phyloP scores from a whole-genome alignment of 1,139 yeast genomes.

The Hemisphaericaspora subhashii region DNA sequence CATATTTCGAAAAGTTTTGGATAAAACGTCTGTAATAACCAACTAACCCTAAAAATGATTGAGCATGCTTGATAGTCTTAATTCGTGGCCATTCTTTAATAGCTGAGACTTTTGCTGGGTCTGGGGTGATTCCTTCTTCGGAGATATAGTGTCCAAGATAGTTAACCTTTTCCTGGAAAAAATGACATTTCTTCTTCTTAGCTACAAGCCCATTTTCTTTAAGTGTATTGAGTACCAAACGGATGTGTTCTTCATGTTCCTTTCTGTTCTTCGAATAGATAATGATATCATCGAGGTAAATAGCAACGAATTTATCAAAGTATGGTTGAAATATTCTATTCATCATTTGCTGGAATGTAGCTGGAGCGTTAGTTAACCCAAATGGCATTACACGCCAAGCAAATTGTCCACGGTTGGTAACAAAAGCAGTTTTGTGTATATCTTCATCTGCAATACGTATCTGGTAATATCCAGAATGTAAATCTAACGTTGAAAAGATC shows the following conservation, averaged over 20 bases:
- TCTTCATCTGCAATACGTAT: slow-evolving; percentile 3
- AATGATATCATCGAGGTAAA: slow-evolving; percentile 5
- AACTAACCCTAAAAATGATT: too few relatives aligned
- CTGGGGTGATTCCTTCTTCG: too few relatives aligned
- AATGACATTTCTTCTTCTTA: too few relatives aligned
- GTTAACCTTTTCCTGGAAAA: too few relatives aligned
- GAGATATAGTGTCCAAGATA: too few relatives aligned
- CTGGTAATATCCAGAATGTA: slow-evolving; percentile 5
- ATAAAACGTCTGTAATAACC: too few relatives aligned
- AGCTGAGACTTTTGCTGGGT: too few relatives aligned
- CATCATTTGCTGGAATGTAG: slow-evolving; percentile 7
- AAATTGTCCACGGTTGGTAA: not conserved
- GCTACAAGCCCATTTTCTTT: too few relatives aligned
- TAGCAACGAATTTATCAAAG: not conserved
- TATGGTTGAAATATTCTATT: slow-evolving; percentile 3
- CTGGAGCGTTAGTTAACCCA: slow-evolving; percentile 8
- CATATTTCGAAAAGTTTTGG: too few relatives aligned
- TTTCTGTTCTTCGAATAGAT: not conserved
- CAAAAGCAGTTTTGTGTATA: not conserved
- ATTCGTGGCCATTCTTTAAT: too few relatives aligned
- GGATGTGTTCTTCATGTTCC: slow-evolving; percentile 5
- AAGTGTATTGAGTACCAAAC: too few relatives aligned
- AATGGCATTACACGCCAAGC: slow-evolving; percentile 9
- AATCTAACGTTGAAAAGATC: slow-evolving; percentile 3
- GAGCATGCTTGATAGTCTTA: too few relatives aligned